Base-by-base conservation (phyloP, 176 grass and related monocot genomes). In the Chrysopogon serrulatus region DNA sequence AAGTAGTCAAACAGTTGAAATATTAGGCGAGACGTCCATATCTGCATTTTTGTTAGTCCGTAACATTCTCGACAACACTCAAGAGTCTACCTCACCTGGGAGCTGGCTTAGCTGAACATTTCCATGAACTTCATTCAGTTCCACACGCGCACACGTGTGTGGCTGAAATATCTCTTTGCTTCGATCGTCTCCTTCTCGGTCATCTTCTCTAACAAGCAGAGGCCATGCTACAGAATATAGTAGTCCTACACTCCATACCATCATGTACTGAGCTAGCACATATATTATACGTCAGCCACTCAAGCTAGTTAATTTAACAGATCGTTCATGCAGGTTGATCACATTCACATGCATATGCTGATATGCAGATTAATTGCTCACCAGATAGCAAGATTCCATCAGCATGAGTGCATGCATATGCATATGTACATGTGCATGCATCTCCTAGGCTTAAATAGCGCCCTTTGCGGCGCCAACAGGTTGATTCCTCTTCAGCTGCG, bases 1-100 rank as follows among this genome's bases (percentile, higher is more conserved):
- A 79, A 90, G 67, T 40, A 79, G 74, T 90, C 79, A 73, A 32
- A 18, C 11, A 8, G 48, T 65, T 79, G 79, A 83, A 90, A 59
- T 60, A 56, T 85, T 87, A 39, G 73, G 79, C 73, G 5, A 65
- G 39, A 31, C 31, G 88, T 86, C 79, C 35, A 33, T 61, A 43
- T 86, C 84, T 23, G 17, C 37, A 4, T 66, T 23, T 65, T 36
- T n/a, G n/a, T n/a, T 66, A 61, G 77, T 31, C 66, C 17, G 39
- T 63, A 27, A 76, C 76, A 76, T 57, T 77, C 87, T 36, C 63
- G 26, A 23, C 53, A 12, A 10, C 12, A 36, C 12, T 69, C 75
- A 30, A 68, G 37, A 64, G 34, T 26, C 19, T 57, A 49, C 42
- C 43, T 28, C 53, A 61, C 59, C 72, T 63, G 71, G 53, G 23